These are phyloP conservation scores for Ogataea pignaliae DNA, from an alignment of 805 yeast species.

Conservation along the genomic window DNA sequence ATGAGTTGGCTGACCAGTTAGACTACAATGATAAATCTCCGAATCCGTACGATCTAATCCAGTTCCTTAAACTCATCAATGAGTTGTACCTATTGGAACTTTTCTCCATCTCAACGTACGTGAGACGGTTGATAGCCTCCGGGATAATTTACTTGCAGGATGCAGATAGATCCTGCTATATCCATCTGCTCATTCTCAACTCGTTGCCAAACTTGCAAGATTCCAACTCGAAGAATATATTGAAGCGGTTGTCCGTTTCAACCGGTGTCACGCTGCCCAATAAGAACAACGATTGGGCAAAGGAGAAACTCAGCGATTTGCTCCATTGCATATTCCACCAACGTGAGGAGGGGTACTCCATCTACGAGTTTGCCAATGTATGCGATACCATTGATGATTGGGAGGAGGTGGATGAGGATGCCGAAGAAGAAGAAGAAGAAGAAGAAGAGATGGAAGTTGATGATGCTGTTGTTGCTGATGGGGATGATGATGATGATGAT, in stretches of 20 bases:
- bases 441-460: neutral
- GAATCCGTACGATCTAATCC: conserved; percentile 18
- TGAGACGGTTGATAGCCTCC: conserved; percentile 77
- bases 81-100: conserved; percentile 46
- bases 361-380: neutral
- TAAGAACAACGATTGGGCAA: conserved; percentile 7
- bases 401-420: neutral
- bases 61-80: conserved; percentile 44
- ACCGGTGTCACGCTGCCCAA: conserved; percentile 16
- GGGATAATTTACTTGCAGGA: conserved; percentile 68
- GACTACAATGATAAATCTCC: conserved; percentile 13
- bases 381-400: neutral
- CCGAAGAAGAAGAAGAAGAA: neutral
- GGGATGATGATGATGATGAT: neutral
- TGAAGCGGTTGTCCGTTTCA: conserved; percentile 25
- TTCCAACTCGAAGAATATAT: conserved; percentile 30
- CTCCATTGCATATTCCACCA: conserved; percentile 3
- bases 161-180: conserved; percentile 37
- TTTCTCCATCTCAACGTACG: conserved; percentile 59
- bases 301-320: conserved; percentile 5
- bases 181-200: conserved; percentile 53
- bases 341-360: neutral
- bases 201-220: conserved; percentile 53
- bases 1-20: conserved; percentile 27
- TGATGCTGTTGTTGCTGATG: no score